Conservation (phyloP, 805 yeast species). For the Candida oleophila region DNA sequence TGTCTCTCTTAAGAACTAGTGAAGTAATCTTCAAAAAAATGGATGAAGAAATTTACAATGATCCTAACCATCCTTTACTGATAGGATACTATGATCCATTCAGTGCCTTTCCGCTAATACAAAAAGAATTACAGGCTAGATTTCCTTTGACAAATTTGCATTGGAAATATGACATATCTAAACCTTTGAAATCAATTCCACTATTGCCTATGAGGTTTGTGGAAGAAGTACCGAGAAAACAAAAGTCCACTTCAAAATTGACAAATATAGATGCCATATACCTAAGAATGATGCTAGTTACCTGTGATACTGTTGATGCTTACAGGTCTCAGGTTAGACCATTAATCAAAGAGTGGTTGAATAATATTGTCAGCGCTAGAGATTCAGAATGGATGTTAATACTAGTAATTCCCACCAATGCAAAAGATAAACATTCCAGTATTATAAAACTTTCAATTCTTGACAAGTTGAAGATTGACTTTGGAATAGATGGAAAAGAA, state of each 20-base stretch:
- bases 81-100: conserved; percentile 79
- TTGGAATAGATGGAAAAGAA: conserved; percentile 41
- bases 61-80: conserved; percentile 16
- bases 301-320: conserved; percentile 64
- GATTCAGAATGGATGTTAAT: conserved; percentile 63
- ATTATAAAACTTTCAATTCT: conserved; percentile 46
- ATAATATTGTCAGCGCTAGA: conserved; percentile 34
- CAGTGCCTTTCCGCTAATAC: conserved; percentile 48
- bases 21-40: too few relatives aligned
- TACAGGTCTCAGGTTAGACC: conserved; percentile 83
- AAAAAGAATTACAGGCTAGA: conserved; percentile 41
- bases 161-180: conserved; percentile 54
- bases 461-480: conserved; percentile 58
- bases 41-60: background rate
- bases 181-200: conserved; percentile 64
- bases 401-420: conserved; percentile 43
- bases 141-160: conserved; percentile 66
- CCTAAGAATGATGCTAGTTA: conserved; percentile 66
- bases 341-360: conserved; percentile 77
- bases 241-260: conserved; percentile 22
- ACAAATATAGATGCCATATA: conserved; percentile 40
- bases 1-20: too few relatives aligned
- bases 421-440: conserved; percentile 32
- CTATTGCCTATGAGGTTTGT: conserved; percentile 50
- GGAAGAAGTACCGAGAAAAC: conserved; percentile 54